Percentiles rank a stretch among this genome's conserved stretches.
phyloP scores from a whole-genome alignment of 257 asterid genomes.

The Pogostemon cablin region DNA sequence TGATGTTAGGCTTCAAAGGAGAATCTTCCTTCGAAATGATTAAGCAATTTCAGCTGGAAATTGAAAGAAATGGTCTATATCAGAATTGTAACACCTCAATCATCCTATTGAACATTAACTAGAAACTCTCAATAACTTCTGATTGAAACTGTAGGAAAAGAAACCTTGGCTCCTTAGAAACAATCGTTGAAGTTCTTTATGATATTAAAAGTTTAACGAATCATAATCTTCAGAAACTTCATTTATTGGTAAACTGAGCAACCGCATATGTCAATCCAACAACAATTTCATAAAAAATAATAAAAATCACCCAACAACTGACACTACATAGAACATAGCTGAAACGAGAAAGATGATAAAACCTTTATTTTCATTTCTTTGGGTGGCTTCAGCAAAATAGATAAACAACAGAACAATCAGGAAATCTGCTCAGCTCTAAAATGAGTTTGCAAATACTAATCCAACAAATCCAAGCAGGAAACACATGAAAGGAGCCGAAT shows the following conservation, averaged over 20 bases:
- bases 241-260: background rate
- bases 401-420: background rate
- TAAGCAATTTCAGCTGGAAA: slow-evolving; percentile 13
- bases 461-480: background rate
- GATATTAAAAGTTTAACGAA: background rate
- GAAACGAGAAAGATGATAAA: background rate
- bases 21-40: slow-evolving; percentile 22
- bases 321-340: background rate
- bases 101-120: background rate
- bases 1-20: slow-evolving; percentile 30
- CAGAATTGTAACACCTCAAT: slow-evolving; percentile 2
- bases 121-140: background rate
- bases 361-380: background rate
- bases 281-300: background rate
- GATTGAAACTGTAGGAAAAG: background rate
- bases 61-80: slow-evolving; percentile 9
- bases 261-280: background rate
- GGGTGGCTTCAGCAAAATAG: background rate
- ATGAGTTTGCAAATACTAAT: background rate
- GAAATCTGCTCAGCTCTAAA: slow-evolving; percentile 5
- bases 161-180: background rate
- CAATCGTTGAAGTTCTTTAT: background rate
- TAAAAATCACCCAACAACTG: background rate
- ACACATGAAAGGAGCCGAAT: background rate
- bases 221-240: slow-evolving; percentile 11